Evolutionary conservation across 1,284 basidiomycete genomes (phyloP).

Genomic region (Pseudozyma tsukubaensis): DNA sequence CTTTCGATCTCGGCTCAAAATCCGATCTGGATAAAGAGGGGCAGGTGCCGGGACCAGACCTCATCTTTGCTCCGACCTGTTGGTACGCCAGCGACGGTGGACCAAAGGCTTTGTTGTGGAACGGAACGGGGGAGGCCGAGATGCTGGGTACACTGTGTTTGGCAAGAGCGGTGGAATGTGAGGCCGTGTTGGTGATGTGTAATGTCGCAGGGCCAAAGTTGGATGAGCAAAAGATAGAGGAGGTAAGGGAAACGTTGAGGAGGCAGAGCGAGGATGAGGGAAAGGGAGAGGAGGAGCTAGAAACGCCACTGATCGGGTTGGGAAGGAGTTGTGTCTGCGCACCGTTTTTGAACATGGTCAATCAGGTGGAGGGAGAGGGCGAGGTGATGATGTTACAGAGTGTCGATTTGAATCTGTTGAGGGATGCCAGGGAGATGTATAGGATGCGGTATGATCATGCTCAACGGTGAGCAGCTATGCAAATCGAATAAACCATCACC

Average conservation of each 20-base stretch:
- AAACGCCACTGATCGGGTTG: conserved; percentile 48
- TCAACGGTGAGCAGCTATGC: conserved; percentile 6
- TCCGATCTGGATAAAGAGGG: conserved; percentile 41
- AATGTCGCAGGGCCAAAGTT: conserved; percentile 61
- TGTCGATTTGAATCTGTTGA: conserved; percentile 53
- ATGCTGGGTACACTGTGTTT: conserved; percentile 55
- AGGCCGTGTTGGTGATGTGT: conserved; percentile 62
- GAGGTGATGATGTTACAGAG: conserved; percentile 57
- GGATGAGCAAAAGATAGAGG: conserved; percentile 11
- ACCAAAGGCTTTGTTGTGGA: conserved; percentile 55
- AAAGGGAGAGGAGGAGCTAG: conserved; percentile 16
- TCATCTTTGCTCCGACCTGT: conserved; percentile 66
- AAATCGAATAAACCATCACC: too few species aligned
- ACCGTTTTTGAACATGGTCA: conserved; percentile 58
- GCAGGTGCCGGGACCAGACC: conserved; percentile 56
- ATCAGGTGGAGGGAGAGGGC: conserved; percentile 37
- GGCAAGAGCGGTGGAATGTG: conserved; percentile 60
- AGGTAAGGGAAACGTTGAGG: conserved; percentile 6
- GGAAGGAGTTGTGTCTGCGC: conserved; percentile 58
- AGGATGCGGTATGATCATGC: conserved; percentile 53
- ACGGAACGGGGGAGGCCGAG: conserved; percentile 50
- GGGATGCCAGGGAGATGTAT: conserved; percentile 53
- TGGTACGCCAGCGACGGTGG: conserved; percentile 67
- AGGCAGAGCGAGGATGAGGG: neutral
- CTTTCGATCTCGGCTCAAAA: neutral